Evolutionary conservation across 2,329 filamentous ascomycete species (phyloP).

Genomic region (Fusarium albidum): DNA sequence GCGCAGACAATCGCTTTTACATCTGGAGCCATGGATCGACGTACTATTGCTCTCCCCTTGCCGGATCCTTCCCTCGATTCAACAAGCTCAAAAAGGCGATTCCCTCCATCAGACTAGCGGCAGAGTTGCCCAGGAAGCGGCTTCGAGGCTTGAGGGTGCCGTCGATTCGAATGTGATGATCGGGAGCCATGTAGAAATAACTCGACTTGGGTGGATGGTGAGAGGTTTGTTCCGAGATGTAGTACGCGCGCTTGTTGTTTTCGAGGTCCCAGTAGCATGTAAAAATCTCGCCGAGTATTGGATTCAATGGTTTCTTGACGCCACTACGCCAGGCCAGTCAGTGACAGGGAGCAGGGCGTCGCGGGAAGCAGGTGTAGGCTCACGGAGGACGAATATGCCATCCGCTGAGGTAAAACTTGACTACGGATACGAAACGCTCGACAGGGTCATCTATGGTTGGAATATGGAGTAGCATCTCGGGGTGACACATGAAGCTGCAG

Average conservation of each 20-base stretch:
- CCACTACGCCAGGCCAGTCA: constrained; percentile 64
- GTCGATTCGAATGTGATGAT: constrained; percentile 93
- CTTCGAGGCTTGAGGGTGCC: constrained; percentile 94
- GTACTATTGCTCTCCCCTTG: constrained; percentile 85
- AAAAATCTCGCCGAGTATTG: constrained; percentile 93
- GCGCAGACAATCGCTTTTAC: not conserved
- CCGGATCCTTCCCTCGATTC: constrained; percentile 74
- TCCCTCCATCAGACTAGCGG: constrained; percentile 97
- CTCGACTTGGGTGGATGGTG: constrained; percentile 98
- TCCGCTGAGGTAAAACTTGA: constrained; percentile 97
- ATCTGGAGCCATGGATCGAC: constrained; percentile 44
- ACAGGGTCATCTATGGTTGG: constrained; percentile 87
- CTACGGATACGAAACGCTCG: constrained; percentile 89
- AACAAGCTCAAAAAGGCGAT: constrained; percentile 85
- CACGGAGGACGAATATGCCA: constrained; percentile 99
- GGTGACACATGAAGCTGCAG: constrained; percentile 96
- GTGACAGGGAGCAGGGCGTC: constrained; percentile 15
- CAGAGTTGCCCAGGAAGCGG: constrained; percentile 95
- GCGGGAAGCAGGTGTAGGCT: constrained; percentile 46
- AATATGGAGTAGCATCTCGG: constrained; percentile 91
- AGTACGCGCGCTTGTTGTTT: constrained; percentile 87
- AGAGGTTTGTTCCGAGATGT: constrained; percentile 96
- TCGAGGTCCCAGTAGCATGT: constrained; percentile 95
- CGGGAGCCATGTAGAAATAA: constrained; percentile 98
- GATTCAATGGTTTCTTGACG: constrained; percentile 98